These are phyloP conservation scores for Rubroshorea leprosula DNA, from an alignment of 345 rosid genomes.

Conservation along the genomic window DNA sequence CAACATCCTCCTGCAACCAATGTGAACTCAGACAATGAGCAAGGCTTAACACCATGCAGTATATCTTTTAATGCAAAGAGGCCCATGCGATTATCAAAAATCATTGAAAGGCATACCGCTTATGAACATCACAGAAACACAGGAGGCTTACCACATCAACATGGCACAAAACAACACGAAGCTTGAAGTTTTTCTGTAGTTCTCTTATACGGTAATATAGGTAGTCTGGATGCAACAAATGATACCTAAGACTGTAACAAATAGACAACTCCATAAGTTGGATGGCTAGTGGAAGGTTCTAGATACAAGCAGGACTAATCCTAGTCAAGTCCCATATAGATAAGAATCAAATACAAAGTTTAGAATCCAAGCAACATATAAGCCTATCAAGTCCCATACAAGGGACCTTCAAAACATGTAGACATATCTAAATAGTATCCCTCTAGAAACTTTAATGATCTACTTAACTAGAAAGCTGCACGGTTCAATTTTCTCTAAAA, in stretches of 20 bases:
- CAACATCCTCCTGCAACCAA: slow-evolving; percentile 61
- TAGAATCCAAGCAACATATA: no score
- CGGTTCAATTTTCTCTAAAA: no score
- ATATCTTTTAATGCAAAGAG: not conserved
- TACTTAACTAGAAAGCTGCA: no score
- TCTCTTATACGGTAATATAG: slow-evolving; percentile 88
- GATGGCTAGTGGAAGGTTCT: slow-evolving; percentile 2
- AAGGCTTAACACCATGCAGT: no score
- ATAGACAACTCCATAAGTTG: not conserved
- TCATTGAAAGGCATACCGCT: no score
- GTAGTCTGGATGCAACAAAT: slow-evolving; percentile 88
- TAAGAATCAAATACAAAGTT: no score
- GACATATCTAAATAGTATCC: no score
- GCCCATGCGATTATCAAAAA: not conserved
- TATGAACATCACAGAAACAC: slow-evolving; percentile 3
- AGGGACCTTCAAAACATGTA: no score
- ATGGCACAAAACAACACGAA: slow-evolving; percentile 82
- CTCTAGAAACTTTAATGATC: no score
- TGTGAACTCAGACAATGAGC: slow-evolving; percentile 11
- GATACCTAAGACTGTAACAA: slow-evolving; percentile 76
- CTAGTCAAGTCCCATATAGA: not conserved
- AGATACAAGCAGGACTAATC: not conserved
- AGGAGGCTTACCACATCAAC: slow-evolving; percentile 71
- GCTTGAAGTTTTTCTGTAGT: slow-evolving; percentile 77
- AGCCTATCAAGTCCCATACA: no score